A percentile compares a stretch with the other conserved stretches of the same genome.
Conservation (phyloP, 352 stramenopile species). For the Phytophthora capsici region DNA sequence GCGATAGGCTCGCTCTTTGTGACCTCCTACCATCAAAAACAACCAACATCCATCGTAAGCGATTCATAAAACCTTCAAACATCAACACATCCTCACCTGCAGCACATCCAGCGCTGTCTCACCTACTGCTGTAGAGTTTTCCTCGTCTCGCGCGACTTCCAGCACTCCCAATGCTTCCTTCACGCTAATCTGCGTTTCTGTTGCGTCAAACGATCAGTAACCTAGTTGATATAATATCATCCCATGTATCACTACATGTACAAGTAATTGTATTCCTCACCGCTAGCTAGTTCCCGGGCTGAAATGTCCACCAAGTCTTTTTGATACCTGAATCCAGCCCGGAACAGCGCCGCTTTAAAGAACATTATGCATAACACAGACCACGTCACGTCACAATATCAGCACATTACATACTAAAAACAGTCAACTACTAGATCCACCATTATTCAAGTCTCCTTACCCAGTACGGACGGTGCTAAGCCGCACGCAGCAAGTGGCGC, state of each 20-base stretch:
- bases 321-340: conserved; percentile 67
- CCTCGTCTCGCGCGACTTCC: conserved; percentile 21
- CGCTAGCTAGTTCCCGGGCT: conserved; percentile 62
- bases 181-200: conserved; percentile 51
- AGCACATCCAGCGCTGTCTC: conserved; percentile 54
- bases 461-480: conserved; percentile 62
- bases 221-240: not conserved
- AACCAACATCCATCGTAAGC: not conserved
- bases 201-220: not conserved
- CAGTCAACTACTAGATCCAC: not conserved
- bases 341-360: conserved; percentile 56
- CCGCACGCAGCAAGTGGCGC: conserved; percentile 61
- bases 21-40: conserved; percentile 34
- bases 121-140: conserved; percentile 27
- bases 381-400: not conserved
- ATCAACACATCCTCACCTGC: conserved; percentile 27
- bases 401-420: conserved; percentile 5
- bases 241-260: too few relatives aligned
- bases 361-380: not conserved
- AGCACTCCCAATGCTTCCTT: conserved; percentile 44
- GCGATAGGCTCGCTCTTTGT: conserved; percentile 42
- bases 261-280: too few relatives aligned
- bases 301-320: conserved; percentile 57
- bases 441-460: conserved; percentile 22
- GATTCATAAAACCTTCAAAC: not conserved